phyloP scores from a whole-genome alignment of 2,329 filamentous ascomycete species.

The Colletotrichum sp. region DNA sequence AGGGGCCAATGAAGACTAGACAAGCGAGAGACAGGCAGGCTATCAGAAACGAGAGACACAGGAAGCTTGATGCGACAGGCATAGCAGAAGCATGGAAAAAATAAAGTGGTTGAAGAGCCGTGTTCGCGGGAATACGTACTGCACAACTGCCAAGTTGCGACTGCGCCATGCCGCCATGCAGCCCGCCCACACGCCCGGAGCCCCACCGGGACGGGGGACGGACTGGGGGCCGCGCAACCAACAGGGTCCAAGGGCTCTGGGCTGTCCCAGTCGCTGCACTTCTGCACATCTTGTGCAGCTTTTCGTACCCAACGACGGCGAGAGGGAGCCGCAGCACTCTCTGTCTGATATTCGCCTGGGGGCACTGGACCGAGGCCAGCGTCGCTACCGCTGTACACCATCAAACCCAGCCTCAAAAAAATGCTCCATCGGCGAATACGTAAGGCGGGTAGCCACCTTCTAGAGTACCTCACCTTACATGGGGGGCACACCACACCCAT shows the following conservation, averaged over 20 bases:
- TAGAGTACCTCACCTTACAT: not conserved
- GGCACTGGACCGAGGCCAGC: not conserved
- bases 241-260: slow-evolving; percentile 13
- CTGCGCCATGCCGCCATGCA: slow-evolving; percentile 20
- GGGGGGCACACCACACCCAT: not conserved
- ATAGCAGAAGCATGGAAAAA: not conserved
- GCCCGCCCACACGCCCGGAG: slow-evolving; percentile 15
- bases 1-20: not conserved
- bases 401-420: not conserved
- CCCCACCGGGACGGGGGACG: not conserved
- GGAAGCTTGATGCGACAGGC: not conserved
- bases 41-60: not conserved
- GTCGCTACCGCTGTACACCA: not conserved
- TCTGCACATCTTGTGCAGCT: not conserved
- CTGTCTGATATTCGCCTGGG: not conserved
- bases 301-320: not conserved
- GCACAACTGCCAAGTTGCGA: not conserved
- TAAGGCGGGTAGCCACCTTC: not conserved
- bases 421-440: not conserved
- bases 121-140: not conserved
- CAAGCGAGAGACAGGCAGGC: not conserved
- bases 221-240: slow-evolving; percentile 15
- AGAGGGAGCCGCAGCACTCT: not conserved
- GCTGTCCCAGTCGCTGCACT: not conserved
- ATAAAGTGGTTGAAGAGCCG: not conserved